A percentile compares a stretch with the other conserved stretches of the same genome.
Conservation (phyloP, 768 basidiomycete species). For the Coprinopsis sp. region DNA sequence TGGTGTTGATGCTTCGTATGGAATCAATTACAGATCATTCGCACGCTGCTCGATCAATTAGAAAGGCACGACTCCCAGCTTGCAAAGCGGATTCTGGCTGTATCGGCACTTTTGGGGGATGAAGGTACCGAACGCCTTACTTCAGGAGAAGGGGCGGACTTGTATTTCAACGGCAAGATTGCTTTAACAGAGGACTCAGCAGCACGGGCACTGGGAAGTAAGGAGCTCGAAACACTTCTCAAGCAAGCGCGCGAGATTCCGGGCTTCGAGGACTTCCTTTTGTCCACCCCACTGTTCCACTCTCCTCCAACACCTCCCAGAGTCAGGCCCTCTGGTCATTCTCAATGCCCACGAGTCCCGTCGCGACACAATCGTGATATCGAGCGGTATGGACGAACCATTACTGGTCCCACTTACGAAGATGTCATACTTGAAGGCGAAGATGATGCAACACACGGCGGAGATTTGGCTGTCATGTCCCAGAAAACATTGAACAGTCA, state of each 20-base stretch:
- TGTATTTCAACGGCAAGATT: background rate
- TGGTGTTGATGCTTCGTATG: constrained; percentile 17
- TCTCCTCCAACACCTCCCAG: constrained; percentile 4
- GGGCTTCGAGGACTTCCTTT: constrained; percentile 18
- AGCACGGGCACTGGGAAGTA: constrained; percentile 12
- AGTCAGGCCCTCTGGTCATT: constrained; percentile 15
- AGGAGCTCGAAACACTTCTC: constrained; percentile 15
- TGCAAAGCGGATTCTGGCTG: constrained; percentile 1
- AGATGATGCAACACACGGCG: background rate
- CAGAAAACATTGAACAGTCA: too few species aligned
- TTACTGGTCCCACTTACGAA: constrained; percentile 11
- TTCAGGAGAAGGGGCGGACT: background rate
- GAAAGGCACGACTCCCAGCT: constrained; percentile 2
- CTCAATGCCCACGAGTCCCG: constrained; percentile 13
- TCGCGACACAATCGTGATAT: constrained; percentile 18
- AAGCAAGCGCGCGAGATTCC: constrained; percentile 11
- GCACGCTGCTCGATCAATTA: constrained; percentile 13
- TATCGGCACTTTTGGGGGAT: constrained; percentile 8
- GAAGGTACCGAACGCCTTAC: too few species aligned
- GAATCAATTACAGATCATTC: constrained; percentile 12
- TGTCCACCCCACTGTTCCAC: constrained; percentile 6
- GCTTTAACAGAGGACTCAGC: background rate
- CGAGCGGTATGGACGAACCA: background rate
- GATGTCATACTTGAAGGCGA: constrained; percentile 11
- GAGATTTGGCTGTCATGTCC: too few species aligned